These are phyloP conservation scores for Aureobasidium mangrovei DNA, from an alignment of 2,329 filamentous ascomycete genomes.

Conservation along the genomic window DNA sequence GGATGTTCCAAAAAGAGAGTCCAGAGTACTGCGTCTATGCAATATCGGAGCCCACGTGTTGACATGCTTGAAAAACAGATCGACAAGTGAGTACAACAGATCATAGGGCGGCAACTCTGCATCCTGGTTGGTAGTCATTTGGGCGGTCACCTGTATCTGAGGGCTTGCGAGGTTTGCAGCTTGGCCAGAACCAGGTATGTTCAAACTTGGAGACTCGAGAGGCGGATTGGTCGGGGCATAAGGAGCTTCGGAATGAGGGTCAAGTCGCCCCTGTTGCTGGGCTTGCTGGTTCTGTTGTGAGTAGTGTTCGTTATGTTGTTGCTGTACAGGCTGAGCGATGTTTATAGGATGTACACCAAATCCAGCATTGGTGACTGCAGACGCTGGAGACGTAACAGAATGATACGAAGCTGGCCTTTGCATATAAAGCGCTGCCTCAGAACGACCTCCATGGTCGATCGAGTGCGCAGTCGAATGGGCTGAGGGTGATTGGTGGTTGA, in stretches of 20 bases:
- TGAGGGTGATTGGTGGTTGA: conserved; percentile 12
- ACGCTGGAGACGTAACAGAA: conserved; percentile 10
- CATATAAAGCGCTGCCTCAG: conserved; percentile 39
- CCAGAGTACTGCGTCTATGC: conserved; percentile 73
- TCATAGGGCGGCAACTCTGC: conserved; percentile 51
- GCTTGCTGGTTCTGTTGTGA: conserved; percentile 11
- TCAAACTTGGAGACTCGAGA: conserved; percentile 51
- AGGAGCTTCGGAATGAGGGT: conserved; percentile 17
- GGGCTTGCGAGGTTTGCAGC: conserved; percentile 1
- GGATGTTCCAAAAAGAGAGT: conserved; percentile 69
- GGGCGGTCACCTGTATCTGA: conserved; percentile 17
- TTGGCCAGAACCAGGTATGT: conserved; percentile 39
- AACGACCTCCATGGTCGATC: conserved; percentile 32
- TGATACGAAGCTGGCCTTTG: conserved; percentile 35
- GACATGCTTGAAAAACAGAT: conserved; percentile 56
- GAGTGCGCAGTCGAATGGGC: conserved; percentile 5
- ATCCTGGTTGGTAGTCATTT: conserved; percentile 28
- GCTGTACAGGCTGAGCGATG: background rate
- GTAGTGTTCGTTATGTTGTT: background rate
- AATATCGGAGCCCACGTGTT: conserved; percentile 74
- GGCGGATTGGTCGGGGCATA: conserved; percentile 32
- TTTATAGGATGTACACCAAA: background rate
- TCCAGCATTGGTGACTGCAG: background rate
- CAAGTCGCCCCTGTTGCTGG: conserved; percentile 17
- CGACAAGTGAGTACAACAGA: conserved; percentile 50